Base-by-base conservation (phyloP, 192 early-diverging fungal genomes). In the Phycomyces blakesleeanus region DNA sequence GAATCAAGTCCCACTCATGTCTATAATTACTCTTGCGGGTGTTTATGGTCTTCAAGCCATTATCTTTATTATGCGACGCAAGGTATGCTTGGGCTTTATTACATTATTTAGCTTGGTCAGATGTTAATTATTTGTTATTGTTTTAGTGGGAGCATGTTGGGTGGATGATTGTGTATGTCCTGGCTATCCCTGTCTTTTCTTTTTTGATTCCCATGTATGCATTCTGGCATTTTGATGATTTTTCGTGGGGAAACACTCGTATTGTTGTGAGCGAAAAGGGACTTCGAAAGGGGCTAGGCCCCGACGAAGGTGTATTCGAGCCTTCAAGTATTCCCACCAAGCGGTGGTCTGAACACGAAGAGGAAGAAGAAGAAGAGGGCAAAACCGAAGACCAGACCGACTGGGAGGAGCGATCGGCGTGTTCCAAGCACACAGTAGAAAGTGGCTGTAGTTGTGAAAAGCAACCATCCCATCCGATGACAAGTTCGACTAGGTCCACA, bases 141-240 rank as follows among this genome's bases (percentile, higher is more conserved):
- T 26, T 51, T 15, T 51, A 91, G 75, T 87, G 83, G 81, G 80
- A 87, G 64, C 84, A 87, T 67, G 83, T 92, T 51, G 87, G 86
- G 18, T 91, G 91, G 91, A 91, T 94, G 91, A 57, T 98, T 68
- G 89, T 97, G 42, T 93, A 91, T 66, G 90, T 97, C 50, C 54
- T 94, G 52, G 93, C 93, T 16, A 90, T 94, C 61, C 93, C 93
- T 0, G 74, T 94, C 15, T 97, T 95, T 73, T 84, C 87, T 12
- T 87, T 91, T 63, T 73, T 83, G 22, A 81, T 91, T 59, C 89
- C 88, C 18, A 59, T 92, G 27, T 98, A 98, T 78, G 81, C 96
- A 26, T 98, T 97, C 84, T 98, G 96, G 96, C 93, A 94, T 78
- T 95, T 97, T 78, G 96, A 98, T 76, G 93, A 98, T 67, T 98